A percentile compares a stretch with the other conserved stretches of the same genome.
phyloP scores from a whole-genome alignment of 306 rosid species.

The Sphenostylis stenocarpa region DNA sequence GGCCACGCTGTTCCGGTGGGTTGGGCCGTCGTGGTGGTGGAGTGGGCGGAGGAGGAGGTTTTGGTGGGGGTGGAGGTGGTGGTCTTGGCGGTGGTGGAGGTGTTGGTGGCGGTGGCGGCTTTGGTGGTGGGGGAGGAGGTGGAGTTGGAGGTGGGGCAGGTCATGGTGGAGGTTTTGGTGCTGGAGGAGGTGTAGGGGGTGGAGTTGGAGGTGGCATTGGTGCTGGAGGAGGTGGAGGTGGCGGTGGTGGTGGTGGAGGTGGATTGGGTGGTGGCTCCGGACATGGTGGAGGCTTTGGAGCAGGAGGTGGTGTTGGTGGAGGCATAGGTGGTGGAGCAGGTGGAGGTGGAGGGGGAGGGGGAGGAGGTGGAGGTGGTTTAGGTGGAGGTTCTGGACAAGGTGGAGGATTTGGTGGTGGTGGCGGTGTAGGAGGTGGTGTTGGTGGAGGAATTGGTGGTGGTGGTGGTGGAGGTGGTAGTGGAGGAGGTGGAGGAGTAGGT shows the following conservation, averaged over 20 bases:
- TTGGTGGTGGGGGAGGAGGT: slow-evolving; percentile 47
- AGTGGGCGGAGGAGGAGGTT: slow-evolving; percentile 18
- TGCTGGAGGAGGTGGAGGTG: slow-evolving; percentile 40
- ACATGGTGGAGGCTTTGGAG: slow-evolving; percentile 40
- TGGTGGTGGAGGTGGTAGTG: slow-evolving; percentile 38
- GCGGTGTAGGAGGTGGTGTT: slow-evolving; percentile 28
- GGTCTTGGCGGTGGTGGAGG: slow-evolving; percentile 45
- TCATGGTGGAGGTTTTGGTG: slow-evolving; percentile 40
- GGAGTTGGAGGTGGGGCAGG: slow-evolving; percentile 37
- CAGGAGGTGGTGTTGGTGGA: slow-evolving; percentile 41
- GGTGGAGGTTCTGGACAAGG: slow-evolving; percentile 35
- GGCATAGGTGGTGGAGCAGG: slow-evolving; percentile 34
- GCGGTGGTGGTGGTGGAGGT: slow-evolving; percentile 33
- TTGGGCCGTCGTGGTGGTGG: slow-evolving; percentile 47
- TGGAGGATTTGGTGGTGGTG: slow-evolving; percentile 37
- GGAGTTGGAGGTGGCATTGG: slow-evolving; percentile 37
- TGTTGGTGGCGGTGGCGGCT: slow-evolving; percentile 21
- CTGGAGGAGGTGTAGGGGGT: slow-evolving; percentile 38
- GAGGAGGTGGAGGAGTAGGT: slow-evolving; percentile 37
- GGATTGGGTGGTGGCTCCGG: slow-evolving; percentile 44
- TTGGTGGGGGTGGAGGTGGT: slow-evolving; percentile 28
- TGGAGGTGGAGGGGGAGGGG: slow-evolving; percentile 46
- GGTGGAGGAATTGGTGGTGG: neutral
- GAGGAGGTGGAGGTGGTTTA: slow-evolving; percentile 49
- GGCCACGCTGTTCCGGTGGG: slow-evolving; percentile 47